phyloP scores from a whole-genome alignment of 2,329 filamentous ascomycete species.

The Botrytis byssoidea region DNA sequence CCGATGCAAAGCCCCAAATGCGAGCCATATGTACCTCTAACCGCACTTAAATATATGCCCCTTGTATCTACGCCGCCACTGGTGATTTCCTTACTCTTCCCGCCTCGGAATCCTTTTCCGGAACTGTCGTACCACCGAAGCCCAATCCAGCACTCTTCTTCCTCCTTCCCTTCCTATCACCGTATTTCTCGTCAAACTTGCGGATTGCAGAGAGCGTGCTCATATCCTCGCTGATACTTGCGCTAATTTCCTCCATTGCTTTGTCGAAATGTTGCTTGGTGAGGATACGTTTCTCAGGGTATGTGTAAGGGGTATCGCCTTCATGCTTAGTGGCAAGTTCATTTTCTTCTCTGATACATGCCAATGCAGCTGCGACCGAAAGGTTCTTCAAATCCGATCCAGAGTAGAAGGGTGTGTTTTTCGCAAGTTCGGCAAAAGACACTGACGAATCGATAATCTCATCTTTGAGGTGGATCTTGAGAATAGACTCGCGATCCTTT shows the following conservation, averaged over 20 bases:
- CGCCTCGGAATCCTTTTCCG: slow-evolving; percentile 37
- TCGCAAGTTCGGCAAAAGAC: slow-evolving; percentile 60
- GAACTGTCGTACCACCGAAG: slow-evolving; percentile 47
- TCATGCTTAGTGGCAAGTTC: slow-evolving; percentile 42
- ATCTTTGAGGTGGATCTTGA: slow-evolving; percentile 68
- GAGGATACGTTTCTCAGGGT: slow-evolving; percentile 68
- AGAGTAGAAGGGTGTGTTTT: slow-evolving; percentile 72
- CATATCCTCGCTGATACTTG: slow-evolving; percentile 95
- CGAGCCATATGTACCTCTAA: slow-evolving; percentile 18
- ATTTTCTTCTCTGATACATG: slow-evolving; percentile 74
- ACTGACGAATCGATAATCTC: slow-evolving; percentile 63
- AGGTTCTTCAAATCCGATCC: slow-evolving; percentile 83
- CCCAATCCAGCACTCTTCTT: slow-evolving; percentile 58
- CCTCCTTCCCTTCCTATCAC: slow-evolving; percentile 70
- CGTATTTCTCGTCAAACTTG: slow-evolving; percentile 95
- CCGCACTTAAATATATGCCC: neutral
- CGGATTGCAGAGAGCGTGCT: slow-evolving; percentile 77
- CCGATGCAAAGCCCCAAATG: slow-evolving; percentile 5
- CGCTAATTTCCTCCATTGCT: slow-evolving; percentile 83
- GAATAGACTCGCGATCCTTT: slow-evolving; percentile 64
- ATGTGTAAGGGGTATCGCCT: slow-evolving; percentile 47
- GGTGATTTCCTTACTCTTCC: slow-evolving; percentile 38
- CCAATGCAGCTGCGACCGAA: slow-evolving; percentile 75
- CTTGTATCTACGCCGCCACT: slow-evolving; percentile 9
- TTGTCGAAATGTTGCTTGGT: slow-evolving; percentile 73